Conservation (phyloP, 495 filamentous ascomycete species). For the Penicillium antarcticum region DNA sequence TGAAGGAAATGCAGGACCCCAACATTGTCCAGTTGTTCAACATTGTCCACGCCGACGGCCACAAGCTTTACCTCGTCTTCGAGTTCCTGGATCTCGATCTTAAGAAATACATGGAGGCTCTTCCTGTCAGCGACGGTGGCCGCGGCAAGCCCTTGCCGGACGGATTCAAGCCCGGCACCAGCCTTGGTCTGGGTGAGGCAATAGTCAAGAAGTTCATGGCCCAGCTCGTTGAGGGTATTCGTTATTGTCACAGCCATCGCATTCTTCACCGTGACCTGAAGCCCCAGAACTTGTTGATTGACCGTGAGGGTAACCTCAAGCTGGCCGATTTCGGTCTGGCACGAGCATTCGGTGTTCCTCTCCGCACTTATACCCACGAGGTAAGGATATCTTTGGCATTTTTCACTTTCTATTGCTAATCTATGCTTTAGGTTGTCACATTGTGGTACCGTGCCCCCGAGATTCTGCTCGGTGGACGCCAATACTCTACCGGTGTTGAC, state of each 20-base stretch:
- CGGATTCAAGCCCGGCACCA: slow-evolving; percentile 62
- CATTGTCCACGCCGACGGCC: slow-evolving; percentile 94
- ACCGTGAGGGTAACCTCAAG: slow-evolving; percentile 94
- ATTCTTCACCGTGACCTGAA: slow-evolving; percentile 95
- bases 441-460: slow-evolving; percentile 98
- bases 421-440: slow-evolving; percentile 70
- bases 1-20: slow-evolving; percentile 96
- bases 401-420: neutral
- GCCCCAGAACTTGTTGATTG: slow-evolving; percentile 95
- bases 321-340: slow-evolving; percentile 97
- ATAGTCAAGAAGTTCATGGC: slow-evolving; percentile 99
- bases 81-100: slow-evolving; percentile 93
- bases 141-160: slow-evolving; percentile 85
- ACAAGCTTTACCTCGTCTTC: slow-evolving; percentile 93
- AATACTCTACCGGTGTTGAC: slow-evolving; percentile 97
- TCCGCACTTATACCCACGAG: slow-evolving; percentile 97
- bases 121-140: slow-evolving; percentile 86
- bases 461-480: slow-evolving; percentile 92
- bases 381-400: slow-evolving; percentile 30
- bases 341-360: slow-evolving; percentile 91
- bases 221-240: slow-evolving; percentile 85
- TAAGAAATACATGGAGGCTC: slow-evolving; percentile 98
- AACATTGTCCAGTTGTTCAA: slow-evolving; percentile 91
- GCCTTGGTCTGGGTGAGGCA: slow-evolving; percentile 75
- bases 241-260: slow-evolving; percentile 94